Base-by-base conservation (phyloP, 805 yeast genomes). In the Metschnikowia peoriensis region DNA sequence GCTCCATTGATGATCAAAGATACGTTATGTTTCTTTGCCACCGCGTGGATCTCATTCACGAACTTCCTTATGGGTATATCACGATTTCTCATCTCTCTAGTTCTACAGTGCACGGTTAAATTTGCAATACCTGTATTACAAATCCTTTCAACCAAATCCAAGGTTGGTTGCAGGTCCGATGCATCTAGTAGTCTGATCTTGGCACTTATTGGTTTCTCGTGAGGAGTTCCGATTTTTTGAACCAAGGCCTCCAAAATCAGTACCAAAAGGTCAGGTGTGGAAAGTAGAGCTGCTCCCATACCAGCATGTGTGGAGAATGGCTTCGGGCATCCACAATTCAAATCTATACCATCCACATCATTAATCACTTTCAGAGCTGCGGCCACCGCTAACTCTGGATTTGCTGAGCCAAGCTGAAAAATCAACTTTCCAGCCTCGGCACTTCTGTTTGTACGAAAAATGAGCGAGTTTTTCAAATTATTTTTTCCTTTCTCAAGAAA, bases 321-420 rank as follows among this genome's bases (percentile, higher is more conserved):
- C 66, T 93, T 94, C 3, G 99, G 99, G 70, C 99, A 94, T 6
- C 99, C 99, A 29, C 97, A 90, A 67, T 94, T 94, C 52, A 94
- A 78, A 66, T 94, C 99, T 6, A 94, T 87, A 8, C 96, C 98
- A 57, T 83, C 91, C 2, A 94, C 98, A 67, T 94, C 98, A 1
- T 76, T 64, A 8, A 92, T 89, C 3, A 94, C 88, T 41, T 85
- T 77, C 49, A 79, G 71, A 0, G 96, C 97, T 1, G 97, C 99
- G 55, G 86, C 74, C 1, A 91, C 96, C 0, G 99, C 99, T 17
- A 91, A 69, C 0, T 83, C 86, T 0, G 98, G 84, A 56, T 84
- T 79, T 0, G 97, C 79, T 0, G 97, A 86, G 14, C 99, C 99
- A 73, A 94, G 76, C 70, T 94, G 99, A 64, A 94, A 90, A 22